Conservation (phyloP, 306 rosid species). For the Medicago truncatula region DNA sequence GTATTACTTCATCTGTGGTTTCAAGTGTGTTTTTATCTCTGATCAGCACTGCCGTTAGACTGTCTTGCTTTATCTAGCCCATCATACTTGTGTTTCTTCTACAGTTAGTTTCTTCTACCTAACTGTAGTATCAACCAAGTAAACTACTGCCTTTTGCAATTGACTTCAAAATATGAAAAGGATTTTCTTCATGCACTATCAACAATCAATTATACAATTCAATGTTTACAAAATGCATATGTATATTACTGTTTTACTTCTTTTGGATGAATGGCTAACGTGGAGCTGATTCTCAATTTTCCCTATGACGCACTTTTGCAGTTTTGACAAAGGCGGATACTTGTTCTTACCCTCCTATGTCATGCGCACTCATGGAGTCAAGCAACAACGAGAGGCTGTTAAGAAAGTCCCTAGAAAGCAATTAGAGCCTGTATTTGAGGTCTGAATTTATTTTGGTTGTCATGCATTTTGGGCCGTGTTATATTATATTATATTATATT, state of each 20-base stretch:
- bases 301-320: slow-evolving; percentile 45
- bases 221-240: slow-evolving; percentile 1
- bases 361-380: slow-evolving; percentile 96
- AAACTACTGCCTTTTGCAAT: slow-evolving; percentile 19
- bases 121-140: slow-evolving; percentile 8
- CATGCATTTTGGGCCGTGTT: slow-evolving; percentile 21
- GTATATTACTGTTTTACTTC: slow-evolving; percentile 19
- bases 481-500: slow-evolving; percentile 1
- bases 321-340: slow-evolving; percentile 96
- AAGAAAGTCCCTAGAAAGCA: slow-evolving; percentile 75
- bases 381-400: slow-evolving; percentile 89
- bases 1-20: slow-evolving; percentile 7
- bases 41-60: slow-evolving; percentile 10
- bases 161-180: slow-evolving; percentile 22
- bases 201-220: slow-evolving; percentile 18
- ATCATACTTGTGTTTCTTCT: background rate
- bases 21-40: background rate
- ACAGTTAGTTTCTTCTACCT: background rate
- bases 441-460: slow-evolving; percentile 42
- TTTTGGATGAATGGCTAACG: slow-evolving; percentile 27
- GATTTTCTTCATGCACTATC: slow-evolving; percentile 26
- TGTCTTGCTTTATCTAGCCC: slow-evolving; percentile 10
- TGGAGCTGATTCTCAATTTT: slow-evolving; percentile 31
- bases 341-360: slow-evolving; percentile 81
- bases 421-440: slow-evolving; percentile 78